phyloP scores from a whole-genome alignment of 306 rosid species.

The Cicer chorassanicum region DNA sequence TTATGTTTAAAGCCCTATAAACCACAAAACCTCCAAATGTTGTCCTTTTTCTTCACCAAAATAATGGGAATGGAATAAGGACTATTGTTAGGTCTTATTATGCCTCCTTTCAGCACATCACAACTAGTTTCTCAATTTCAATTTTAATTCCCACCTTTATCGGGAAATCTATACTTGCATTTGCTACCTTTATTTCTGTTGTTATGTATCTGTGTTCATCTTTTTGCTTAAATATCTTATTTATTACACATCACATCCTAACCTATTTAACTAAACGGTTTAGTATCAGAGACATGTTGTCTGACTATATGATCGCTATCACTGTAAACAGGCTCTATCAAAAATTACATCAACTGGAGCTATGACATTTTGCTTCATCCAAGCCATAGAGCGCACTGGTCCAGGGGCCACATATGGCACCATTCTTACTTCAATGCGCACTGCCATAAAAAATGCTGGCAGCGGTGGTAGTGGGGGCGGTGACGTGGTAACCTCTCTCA shows the following conservation, averaged over 20 bases:
- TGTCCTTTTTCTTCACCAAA: neutral
- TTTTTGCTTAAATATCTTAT: neutral
- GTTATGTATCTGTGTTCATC: neutral
- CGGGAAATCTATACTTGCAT: neutral
- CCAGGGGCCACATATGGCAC: slow-evolving; percentile 82
- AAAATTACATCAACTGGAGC: slow-evolving; percentile 97
- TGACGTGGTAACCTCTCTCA: slow-evolving; percentile 58
- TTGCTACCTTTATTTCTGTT: neutral
- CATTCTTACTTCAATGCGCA: slow-evolving; percentile 82
- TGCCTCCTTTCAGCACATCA: neutral
- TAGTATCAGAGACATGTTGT: neutral
- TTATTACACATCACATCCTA: neutral
- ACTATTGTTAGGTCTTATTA: neutral
- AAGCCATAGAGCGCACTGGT: slow-evolving; percentile 81
- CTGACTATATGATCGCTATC: slow-evolving; percentile 28
- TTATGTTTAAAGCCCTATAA: neutral
- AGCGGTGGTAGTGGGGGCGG: slow-evolving; percentile 56
- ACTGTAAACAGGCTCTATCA: slow-evolving; percentile 81
- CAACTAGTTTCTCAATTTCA: neutral
- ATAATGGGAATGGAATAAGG: neutral
- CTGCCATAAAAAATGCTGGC: slow-evolving; percentile 68
- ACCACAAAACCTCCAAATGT: neutral
- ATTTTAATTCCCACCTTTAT: no score
- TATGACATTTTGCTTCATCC: slow-evolving; percentile 96
- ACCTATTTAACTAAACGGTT: neutral